Conservation (phyloP, 345 rosid genomes). For the thale cress (Arabidopsis thaliana) region TAIR10.1 NC_003074.8:2786501-2787000, state of each 20-base stretch:
- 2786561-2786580: conserved; percentile 68
- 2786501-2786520: conserved; percentile 86
- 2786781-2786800: conserved; percentile 56
- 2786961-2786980: conserved; percentile 98
- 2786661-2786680: conserved; percentile 96
- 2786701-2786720: conserved; percentile 96
- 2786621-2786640: not conserved
- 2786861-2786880: not conserved
- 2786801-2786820: conserved; percentile 20
- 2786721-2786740: conserved; percentile 92
- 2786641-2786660: conserved; percentile 21
- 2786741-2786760: conserved; percentile 97
- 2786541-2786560: conserved; percentile 97
- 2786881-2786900: conserved; percentile 18
- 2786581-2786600: conserved; percentile 14
- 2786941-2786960: conserved; percentile 96
- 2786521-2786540: conserved; percentile 89
- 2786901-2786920: conserved; percentile 99
- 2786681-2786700: conserved; percentile 95
- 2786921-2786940: conserved; percentile 98
- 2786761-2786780: conserved; percentile 99
- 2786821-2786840: not conserved
- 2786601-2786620: conserved; percentile 13
- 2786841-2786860: conserved; percentile 14
- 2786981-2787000: conserved; percentile 71